Evolutionary conservation across 148 eudicot species (phyloP).

Genomic region (Vaccinium corymbosum): DNA sequence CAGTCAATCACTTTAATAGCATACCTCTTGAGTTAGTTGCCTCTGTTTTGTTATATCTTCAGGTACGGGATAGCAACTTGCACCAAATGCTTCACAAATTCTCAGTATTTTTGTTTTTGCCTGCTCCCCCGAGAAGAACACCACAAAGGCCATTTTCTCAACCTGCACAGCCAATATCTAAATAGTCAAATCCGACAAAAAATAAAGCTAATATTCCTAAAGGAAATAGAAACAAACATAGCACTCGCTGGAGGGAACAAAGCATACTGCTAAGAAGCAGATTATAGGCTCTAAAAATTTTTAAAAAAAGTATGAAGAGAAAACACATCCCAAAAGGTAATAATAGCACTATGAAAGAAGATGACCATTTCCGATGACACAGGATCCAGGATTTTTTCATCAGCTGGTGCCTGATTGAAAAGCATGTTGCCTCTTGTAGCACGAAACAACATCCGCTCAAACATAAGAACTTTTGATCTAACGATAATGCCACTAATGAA

Average conservation of each 20-base stretch:
- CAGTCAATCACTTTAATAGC: conserved; percentile 19
- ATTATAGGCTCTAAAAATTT: conserved; percentile 1
- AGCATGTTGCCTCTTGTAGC: conserved; percentile 98
- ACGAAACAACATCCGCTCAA: conserved; percentile 97
- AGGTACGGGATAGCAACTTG: conserved; percentile 96
- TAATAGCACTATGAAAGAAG: conserved; percentile 17
- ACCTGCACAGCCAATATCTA: conserved; percentile 52
- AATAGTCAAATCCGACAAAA: conserved; percentile 5
- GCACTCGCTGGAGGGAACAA: background rate
- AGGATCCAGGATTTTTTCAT: conserved; percentile 83
- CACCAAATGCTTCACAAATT: conserved; percentile 99
- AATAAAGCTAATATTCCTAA: background rate
- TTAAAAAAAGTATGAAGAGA: conserved; percentile 2
- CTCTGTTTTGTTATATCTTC: conserved; percentile 79
- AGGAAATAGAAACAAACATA: conserved; percentile 9
- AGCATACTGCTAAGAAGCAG: background rate
- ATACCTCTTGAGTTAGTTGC: conserved; percentile 84
- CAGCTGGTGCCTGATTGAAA: conserved; percentile 89
- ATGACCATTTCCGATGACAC: conserved; percentile 74
- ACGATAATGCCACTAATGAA: conserved; percentile 89
- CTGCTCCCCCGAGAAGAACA: conserved; percentile 99
- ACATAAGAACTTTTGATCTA: conserved; percentile 69
- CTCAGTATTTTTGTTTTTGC: conserved; percentile 84
- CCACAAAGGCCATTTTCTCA: conserved; percentile 89
- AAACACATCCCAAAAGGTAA: background rate